A percentile compares a stretch with the other conserved stretches of the same genome.
Conservation (phyloP, 2,329 filamentous ascomycete genomes). For the Verticillium dahliae region DNA sequence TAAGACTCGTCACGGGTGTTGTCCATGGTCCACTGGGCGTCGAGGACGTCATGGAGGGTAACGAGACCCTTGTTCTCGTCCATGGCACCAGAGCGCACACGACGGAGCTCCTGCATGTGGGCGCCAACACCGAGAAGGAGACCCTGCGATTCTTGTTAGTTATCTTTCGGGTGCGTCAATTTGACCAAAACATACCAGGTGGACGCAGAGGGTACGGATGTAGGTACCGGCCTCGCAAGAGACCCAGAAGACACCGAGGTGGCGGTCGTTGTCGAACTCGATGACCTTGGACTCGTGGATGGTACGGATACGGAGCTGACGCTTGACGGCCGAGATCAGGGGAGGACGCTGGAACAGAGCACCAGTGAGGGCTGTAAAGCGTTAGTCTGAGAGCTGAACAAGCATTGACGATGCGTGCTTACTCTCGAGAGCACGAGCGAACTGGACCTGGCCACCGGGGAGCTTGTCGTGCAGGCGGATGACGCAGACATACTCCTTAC, state of each 20-base stretch:
- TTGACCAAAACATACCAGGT: constrained; percentile 42
- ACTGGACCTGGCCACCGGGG: constrained; percentile 86
- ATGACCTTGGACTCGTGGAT: constrained; percentile 95
- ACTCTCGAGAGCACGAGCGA: constrained; percentile 85
- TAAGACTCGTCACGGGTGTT: constrained; percentile 88
- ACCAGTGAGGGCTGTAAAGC: constrained; percentile 62
- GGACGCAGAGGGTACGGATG: constrained; percentile 95
- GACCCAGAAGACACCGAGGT: constrained; percentile 98
- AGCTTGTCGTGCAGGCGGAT: constrained; percentile 94
- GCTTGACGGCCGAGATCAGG: constrained; percentile 97
- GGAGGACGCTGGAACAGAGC: constrained; percentile 96
- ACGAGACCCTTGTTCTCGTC: constrained; percentile 84
- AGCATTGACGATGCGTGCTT: not conserved
- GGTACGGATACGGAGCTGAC: constrained; percentile 94
- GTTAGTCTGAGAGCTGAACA: not conserved
- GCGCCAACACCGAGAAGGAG: constrained; percentile 73
- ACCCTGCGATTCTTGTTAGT: constrained; percentile 32
- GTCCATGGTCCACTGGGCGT: constrained; percentile 94
- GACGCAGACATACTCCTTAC: constrained; percentile 98
- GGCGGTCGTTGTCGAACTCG: constrained; percentile 97
- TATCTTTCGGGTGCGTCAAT: constrained; percentile 17
- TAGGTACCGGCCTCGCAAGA: constrained; percentile 98
- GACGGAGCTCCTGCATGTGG: constrained; percentile 96
- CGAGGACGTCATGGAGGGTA: constrained; percentile 89
- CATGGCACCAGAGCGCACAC: constrained; percentile 93